Conservation (phyloP, 208 protist species). For the Leishmania aethiopica region DNA sequence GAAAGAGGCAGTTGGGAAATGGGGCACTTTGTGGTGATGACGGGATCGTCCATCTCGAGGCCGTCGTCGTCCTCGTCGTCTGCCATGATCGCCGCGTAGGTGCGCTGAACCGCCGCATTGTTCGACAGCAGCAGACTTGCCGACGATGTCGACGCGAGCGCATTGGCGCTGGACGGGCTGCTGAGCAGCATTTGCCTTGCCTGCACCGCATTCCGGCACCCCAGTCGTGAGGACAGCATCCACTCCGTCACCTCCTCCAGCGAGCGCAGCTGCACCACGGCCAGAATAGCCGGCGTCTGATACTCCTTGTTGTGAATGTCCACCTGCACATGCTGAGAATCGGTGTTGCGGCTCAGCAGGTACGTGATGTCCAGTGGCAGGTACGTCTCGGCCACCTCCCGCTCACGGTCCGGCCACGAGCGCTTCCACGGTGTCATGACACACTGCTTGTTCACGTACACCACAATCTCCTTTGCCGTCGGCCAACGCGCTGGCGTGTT, state of each 20-base stretch:
- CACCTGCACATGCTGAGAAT: conserved; percentile 54
- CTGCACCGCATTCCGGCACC: conserved; percentile 4
- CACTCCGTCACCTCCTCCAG: conserved; percentile 63
- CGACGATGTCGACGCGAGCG: not conserved
- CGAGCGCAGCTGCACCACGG: conserved; percentile 51
- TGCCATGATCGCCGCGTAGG: conserved; percentile 23
- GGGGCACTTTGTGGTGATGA: conserved; percentile 79
- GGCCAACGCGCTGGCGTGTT: conserved; percentile 72
- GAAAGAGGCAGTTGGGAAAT: conserved; percentile 72
- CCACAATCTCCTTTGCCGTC: conserved; percentile 65
- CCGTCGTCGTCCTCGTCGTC: conserved; percentile 63
- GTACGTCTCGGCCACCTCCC: conserved; percentile 68
- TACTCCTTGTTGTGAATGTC: conserved; percentile 77
- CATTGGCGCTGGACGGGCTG: not conserved
- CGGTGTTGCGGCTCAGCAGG: conserved; percentile 40
- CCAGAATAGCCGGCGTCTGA: conserved; percentile 45
- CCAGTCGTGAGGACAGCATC: conserved; percentile 33
- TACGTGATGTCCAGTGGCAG: conserved; percentile 83
- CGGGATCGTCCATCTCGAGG: conserved; percentile 64
- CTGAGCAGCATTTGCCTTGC: conserved; percentile 23
- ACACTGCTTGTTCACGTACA: conserved; percentile 77
- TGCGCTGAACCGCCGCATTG: conserved; percentile 3
- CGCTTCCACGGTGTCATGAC: conserved; percentile 76
- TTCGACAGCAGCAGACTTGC: conserved; percentile 10
- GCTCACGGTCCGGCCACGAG: conserved; percentile 69